A percentile compares a stretch with the other conserved stretches of the same genome.
These are phyloP conservation scores for Tulasnella sp. DNA, from an alignment of 768 basidiomycete genomes.

Conservation along the genomic window DNA sequence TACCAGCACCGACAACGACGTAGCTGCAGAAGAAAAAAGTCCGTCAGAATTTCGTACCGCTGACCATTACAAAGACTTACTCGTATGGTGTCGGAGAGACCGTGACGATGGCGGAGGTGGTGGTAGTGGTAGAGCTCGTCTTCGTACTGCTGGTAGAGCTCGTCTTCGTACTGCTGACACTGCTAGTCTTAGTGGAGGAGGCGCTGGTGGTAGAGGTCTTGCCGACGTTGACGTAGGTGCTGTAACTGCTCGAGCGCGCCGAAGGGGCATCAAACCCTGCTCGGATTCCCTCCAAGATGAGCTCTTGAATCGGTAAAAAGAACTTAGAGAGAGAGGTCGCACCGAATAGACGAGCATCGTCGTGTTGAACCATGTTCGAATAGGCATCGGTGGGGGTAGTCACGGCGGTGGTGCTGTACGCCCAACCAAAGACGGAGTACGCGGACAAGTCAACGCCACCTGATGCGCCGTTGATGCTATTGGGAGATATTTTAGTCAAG, in stretches of 20 bases:
- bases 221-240: conserved; percentile 37
- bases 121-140: conserved; percentile 35
- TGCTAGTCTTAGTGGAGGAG: conserved; percentile 23
- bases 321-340: not conserved
- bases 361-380: conserved; percentile 40
- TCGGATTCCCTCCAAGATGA: not conserved
- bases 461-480: conserved; percentile 5
- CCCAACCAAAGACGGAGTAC: conserved; percentile 8
- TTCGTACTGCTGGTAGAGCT: conserved; percentile 15
- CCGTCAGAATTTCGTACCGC: not conserved
- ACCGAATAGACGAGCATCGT: conserved; percentile 30
- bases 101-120: conserved; percentile 28
- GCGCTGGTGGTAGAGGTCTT: conserved; percentile 29
- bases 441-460: not conserved
- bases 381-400: conserved; percentile 39
- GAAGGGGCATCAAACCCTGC: not conserved
- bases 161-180: not conserved
- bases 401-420: conserved; percentile 24
- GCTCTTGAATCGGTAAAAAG: not conserved
- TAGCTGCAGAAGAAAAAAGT: not conserved
- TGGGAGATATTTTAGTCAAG: not conserved
- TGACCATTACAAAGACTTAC: conserved; percentile 17
- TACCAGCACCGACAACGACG: conserved; percentile 37
- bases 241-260: conserved; percentile 26
- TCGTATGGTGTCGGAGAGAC: conserved; percentile 21